Conservation (phyloP, 768 basidiomycete species). For the Tulasnella sp. region DNA sequence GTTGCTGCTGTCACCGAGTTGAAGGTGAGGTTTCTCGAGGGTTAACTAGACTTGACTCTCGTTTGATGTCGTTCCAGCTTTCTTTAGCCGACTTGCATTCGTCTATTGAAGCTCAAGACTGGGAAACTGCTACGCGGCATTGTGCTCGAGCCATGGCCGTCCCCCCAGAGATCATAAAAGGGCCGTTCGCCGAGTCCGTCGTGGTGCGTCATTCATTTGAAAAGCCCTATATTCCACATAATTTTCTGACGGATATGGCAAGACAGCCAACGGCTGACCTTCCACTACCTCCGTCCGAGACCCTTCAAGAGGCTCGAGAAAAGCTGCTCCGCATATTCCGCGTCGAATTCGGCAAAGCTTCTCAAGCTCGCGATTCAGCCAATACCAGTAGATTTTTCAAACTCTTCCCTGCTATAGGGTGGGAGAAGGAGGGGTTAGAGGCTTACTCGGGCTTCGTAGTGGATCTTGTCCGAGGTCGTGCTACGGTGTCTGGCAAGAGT, state of each 20-base stretch:
- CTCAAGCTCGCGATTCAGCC: slow-evolving; percentile 76
- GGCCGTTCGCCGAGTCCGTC: slow-evolving; percentile 81
- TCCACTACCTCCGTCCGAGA: slow-evolving; percentile 83
- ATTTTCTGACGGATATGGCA: slow-evolving; percentile 24
- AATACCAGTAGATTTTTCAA: slow-evolving; percentile 95
- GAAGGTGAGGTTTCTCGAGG: slow-evolving; percentile 59
- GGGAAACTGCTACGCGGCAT: slow-evolving; percentile 92
- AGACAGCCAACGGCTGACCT: slow-evolving; percentile 85
- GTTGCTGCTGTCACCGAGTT: slow-evolving; percentile 94
- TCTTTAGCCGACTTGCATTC: slow-evolving; percentile 61
- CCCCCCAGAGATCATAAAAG: slow-evolving; percentile 73
- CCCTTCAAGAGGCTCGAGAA: slow-evolving; percentile 73
- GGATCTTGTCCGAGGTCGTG: slow-evolving; percentile 78
- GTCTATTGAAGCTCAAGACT: slow-evolving; percentile 80
- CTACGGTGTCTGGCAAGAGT: slow-evolving; percentile 85
- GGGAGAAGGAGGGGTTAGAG: slow-evolving; percentile 88
- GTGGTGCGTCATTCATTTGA: slow-evolving; percentile 61
- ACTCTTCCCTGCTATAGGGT: slow-evolving; percentile 93
- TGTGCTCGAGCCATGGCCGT: slow-evolving; percentile 90
- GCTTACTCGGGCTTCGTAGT: slow-evolving; percentile 93
- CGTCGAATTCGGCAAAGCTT: slow-evolving; percentile 80
- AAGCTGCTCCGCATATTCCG: slow-evolving; percentile 76
- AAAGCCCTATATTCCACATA: slow-evolving; percentile 10
- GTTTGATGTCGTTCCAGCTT: slow-evolving; percentile 53
- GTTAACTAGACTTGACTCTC: slow-evolving; percentile 19